phyloP scores from a whole-genome alignment of 2,329 filamentous ascomycete species.

The Colletotrichum tanaceti region DNA sequence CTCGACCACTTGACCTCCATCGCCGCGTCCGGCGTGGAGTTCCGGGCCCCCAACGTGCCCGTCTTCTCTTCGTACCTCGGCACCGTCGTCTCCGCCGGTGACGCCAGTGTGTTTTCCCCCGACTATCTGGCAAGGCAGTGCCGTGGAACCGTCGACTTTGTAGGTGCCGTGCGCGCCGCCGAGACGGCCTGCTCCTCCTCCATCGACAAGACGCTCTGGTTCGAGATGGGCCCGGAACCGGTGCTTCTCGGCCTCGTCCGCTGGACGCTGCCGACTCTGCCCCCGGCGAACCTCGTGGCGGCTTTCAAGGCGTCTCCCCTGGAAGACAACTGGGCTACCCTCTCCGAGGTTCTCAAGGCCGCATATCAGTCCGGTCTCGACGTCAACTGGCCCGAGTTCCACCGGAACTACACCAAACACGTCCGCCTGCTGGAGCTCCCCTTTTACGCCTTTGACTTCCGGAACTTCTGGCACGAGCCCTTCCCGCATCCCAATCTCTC shows the following conservation, averaged over 20 bases:
- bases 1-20: constrained; percentile 61
- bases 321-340: background rate
- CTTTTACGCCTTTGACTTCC: constrained; percentile 76
- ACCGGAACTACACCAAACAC: constrained; percentile 40
- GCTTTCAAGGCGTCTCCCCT: background rate
- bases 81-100: background rate
- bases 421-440: constrained; percentile 70
- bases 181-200: background rate
- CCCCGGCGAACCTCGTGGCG: background rate
- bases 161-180: background rate
- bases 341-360: background rate
- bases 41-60: background rate
- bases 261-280: background rate
- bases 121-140: background rate
- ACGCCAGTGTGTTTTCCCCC: background rate
- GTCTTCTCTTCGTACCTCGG: background rate
- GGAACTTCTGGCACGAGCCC: constrained; percentile 68
- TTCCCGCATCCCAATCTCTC: constrained; percentile 59
- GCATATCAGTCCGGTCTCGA: background rate
- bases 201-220: background rate
- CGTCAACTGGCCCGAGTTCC: background rate
- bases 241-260: background rate
- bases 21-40: background rate
- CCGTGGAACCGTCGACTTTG: background rate
- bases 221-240: background rate